These are phyloP conservation scores for Eruca vesicaria DNA, from an alignment of 441 rosid genomes.

Conservation along the genomic window DNA sequence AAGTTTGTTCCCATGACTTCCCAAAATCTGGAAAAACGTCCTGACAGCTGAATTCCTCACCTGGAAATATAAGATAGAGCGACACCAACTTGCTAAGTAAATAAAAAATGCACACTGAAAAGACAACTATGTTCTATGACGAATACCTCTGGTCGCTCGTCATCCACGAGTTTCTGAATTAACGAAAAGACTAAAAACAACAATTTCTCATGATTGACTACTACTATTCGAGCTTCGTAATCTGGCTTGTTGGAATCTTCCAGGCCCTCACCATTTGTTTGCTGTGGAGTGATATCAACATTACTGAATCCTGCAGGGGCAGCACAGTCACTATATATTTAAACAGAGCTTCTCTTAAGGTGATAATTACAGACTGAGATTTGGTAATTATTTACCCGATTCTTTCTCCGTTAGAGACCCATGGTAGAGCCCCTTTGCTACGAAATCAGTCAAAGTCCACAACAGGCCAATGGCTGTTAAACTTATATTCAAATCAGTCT, in stretches of 20 bases:
- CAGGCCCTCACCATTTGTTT: conserved; percentile 47
- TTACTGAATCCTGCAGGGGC: conserved; percentile 39
- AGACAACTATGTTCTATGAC: conserved; percentile 15
- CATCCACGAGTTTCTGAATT: conserved; percentile 95
- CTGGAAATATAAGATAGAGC: conserved; percentile 42
- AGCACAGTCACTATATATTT: conserved; percentile 1
- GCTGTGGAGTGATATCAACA: conserved; percentile 38
- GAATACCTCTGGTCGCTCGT: conserved; percentile 96
- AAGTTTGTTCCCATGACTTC: conserved; percentile 96
- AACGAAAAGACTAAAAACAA: conserved; percentile 85
- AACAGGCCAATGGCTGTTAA: conserved; percentile 94
- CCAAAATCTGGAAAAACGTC: conserved; percentile 93
- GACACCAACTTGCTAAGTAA: conserved; percentile 3
- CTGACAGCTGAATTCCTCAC: conserved; percentile 98
- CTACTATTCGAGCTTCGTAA: conserved; percentile 39
- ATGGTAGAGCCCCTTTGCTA: conserved; percentile 68
- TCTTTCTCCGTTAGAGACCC: conserved; percentile 53
- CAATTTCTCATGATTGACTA: conserved; percentile 63
- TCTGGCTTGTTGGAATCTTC: conserved; percentile 43
- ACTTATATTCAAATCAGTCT: conserved; percentile 93
- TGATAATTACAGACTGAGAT: conserved; percentile 15
- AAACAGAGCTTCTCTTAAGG: conserved; percentile 4
- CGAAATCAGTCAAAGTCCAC: conserved; percentile 95
- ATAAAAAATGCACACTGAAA: conserved; percentile 10
- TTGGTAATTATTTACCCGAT: conserved; percentile 46